Evolutionary conservation across 306 rosid species (phyloP).

Genomic region (Corylus avellana): DNA sequence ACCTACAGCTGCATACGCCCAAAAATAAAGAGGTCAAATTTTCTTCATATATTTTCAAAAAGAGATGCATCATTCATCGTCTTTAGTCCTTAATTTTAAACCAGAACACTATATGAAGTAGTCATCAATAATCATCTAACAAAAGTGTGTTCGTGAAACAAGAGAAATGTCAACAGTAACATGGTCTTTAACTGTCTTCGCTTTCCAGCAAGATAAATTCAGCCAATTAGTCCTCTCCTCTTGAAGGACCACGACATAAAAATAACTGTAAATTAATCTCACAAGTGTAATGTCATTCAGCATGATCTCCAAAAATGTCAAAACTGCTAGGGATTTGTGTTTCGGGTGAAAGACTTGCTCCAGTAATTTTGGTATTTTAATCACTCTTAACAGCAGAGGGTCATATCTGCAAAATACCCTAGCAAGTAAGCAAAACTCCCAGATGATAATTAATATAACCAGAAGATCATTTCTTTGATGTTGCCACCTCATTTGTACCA

Average conservation of each 20-base stretch:
- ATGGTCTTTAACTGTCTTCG: not conserved
- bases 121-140: not conserved
- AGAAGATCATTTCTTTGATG: not conserved
- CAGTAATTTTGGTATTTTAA: not conserved
- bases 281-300: not conserved
- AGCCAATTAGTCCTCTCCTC: not conserved
- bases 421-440: not conserved
- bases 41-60: not conserved
- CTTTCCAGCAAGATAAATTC: not conserved
- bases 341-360: not conserved
- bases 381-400: not conserved
- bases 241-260: not conserved
- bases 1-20: not conserved
- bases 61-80: not conserved
- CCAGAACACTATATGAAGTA: not conserved
- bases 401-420: not conserved
- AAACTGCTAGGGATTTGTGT: not conserved
- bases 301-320: constrained; percentile 4
- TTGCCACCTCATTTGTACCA: constrained; percentile 80
- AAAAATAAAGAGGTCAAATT: not conserved
- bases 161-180: not conserved
- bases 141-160: not conserved
- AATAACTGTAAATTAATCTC: not conserved
- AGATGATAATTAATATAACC: not conserved
- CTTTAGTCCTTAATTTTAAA: not conserved